Conservation (phyloP, 345 rosid genomes). For the Sisymbrium irio region DNA sequence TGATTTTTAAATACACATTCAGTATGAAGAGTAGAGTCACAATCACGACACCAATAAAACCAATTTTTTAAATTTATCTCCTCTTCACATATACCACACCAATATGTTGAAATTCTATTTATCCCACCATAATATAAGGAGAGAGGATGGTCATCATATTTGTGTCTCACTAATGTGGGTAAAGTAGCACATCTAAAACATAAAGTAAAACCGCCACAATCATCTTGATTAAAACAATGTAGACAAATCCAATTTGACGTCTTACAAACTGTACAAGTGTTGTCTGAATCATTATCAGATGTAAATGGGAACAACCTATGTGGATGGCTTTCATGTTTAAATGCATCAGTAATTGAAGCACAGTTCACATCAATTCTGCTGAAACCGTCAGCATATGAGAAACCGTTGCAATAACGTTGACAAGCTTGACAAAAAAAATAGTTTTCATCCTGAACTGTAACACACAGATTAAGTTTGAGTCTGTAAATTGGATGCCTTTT, state of each 20-base stretch:
- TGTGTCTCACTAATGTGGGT: background rate
- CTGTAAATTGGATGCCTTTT: background rate
- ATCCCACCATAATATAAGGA: background rate
- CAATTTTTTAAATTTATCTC: background rate
- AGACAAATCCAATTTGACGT: background rate
- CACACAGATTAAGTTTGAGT: background rate
- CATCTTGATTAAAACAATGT: background rate
- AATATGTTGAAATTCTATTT: background rate
- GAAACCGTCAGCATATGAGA: background rate
- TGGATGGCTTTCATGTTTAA: background rate
- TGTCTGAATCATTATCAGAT: too few relatives aligned
- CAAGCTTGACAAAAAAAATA: background rate
- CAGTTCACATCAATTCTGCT: background rate
- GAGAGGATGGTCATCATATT: slow-evolving; percentile 15
- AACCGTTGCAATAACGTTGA: background rate
- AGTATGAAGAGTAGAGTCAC: slow-evolving; percentile 1
- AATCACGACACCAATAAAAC: background rate
- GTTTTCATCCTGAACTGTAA: too few relatives aligned
- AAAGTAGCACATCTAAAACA: slow-evolving; percentile 7
- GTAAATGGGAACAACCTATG: background rate
- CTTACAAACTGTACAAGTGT: background rate
- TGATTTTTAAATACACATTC: background rate
- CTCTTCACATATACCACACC: slow-evolving; percentile 3
- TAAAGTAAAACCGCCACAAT: background rate
- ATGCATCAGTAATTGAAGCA: background rate